These are phyloP conservation scores for Cadophora luteo-olivacea DNA, from an alignment of 2,329 filamentous ascomycete genomes.

Conservation along the genomic window DNA sequence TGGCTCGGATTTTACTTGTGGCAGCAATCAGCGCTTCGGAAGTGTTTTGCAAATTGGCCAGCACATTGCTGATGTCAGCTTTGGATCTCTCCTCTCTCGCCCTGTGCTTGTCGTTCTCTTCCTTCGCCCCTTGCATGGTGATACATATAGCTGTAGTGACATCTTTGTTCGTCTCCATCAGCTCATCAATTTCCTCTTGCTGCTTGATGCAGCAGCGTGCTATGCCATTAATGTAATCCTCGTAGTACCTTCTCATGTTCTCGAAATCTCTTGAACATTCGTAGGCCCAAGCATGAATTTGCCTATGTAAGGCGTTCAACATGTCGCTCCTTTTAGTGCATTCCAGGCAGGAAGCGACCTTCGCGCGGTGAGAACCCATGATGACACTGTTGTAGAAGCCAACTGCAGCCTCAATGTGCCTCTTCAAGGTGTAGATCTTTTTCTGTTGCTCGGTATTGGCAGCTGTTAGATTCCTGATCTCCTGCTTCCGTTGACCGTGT, in stretches of 20 bases:
- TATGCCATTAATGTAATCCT: neutral
- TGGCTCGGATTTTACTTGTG: neutral
- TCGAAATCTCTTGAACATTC: neutral
- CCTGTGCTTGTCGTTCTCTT: neutral
- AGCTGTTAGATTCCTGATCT: neutral
- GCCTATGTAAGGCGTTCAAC: too few species aligned
- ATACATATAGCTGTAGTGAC: neutral
- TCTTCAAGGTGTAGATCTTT: neutral
- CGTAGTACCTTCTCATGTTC: neutral
- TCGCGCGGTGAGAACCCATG: too few species aligned
- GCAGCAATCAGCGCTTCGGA: neutral
- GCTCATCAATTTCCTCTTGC: neutral
- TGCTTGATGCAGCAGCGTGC: neutral
- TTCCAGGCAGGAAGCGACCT: neutral
- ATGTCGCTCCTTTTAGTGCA: neutral
- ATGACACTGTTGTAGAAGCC: too few species aligned
- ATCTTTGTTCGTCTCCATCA: neutral
- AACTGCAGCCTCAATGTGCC: too few species aligned
- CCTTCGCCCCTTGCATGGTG: neutral
- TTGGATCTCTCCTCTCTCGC: neutral
- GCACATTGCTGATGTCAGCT: neutral
- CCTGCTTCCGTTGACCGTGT: neutral
- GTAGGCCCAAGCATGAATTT: neutral
- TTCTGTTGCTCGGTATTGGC: neutral
- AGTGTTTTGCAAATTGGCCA: neutral